phyloP scores from a whole-genome alignment of 768 basidiomycete genomes.

The Coprinopsis cinerea region DNA sequence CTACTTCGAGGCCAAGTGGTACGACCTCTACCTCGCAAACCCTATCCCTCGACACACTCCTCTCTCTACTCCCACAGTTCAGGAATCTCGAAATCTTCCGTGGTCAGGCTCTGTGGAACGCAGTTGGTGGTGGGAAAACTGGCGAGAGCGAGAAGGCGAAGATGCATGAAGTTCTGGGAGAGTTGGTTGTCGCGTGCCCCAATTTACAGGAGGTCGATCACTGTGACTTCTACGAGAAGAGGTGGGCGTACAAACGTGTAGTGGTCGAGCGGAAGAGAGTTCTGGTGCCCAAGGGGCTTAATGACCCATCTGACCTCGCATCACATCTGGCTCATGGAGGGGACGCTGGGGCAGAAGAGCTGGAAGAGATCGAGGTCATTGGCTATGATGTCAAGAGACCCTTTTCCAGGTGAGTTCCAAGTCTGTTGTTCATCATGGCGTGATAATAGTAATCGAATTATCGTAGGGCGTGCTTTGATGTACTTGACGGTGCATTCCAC shows the following conservation, averaged over 20 bases:
- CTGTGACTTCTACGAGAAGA: conserved; percentile 26
- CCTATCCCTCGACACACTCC: conserved; percentile 29
- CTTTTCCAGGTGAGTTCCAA: conserved; percentile 3
- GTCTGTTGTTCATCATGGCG: not conserved
- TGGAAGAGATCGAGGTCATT: conserved; percentile 23
- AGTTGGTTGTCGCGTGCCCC: conserved; percentile 34
- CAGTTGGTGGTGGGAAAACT: conserved; percentile 16
- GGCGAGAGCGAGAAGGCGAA: conserved; percentile 21
- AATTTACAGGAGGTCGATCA: conserved; percentile 39
- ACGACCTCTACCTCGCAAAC: not conserved
- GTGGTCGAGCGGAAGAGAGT: conserved; percentile 27
- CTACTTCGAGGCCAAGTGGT: conserved; percentile 9
- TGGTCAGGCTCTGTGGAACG: conserved; percentile 37
- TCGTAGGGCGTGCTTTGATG: conserved; percentile 6
- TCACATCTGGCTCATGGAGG: not conserved
- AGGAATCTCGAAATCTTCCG: conserved; percentile 37
- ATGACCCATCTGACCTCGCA: too few relatives aligned
- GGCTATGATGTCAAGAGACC: conserved; percentile 28
- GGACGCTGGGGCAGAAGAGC: conserved; percentile 1
- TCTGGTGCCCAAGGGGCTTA: not conserved
- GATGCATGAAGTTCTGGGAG: conserved; percentile 38
- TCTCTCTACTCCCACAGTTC: conserved; percentile 36
- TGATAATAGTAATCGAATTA: not conserved
- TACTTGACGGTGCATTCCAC: conserved; percentile 3
- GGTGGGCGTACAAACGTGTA: conserved; percentile 30